phyloP scores from a whole-genome alignment of 2,329 filamentous ascomycete genomes.

The Chaetomium globosum region DNA sequence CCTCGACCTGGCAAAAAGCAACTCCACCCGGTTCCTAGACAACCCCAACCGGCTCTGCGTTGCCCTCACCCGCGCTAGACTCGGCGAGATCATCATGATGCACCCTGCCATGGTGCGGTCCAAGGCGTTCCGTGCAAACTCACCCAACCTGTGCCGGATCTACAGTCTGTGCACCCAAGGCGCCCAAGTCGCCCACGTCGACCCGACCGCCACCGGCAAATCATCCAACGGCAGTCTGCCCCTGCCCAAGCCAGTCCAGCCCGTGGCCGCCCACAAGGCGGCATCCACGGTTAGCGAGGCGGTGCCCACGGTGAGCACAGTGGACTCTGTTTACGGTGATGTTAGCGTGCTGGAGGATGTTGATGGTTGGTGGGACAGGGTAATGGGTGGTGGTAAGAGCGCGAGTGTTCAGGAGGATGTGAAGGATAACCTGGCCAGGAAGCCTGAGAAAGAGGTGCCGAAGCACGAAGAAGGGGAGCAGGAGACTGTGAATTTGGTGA shows the following conservation, averaged over 20 bases:
- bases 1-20: slow-evolving; percentile 51
- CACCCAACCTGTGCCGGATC: slow-evolving; percentile 13
- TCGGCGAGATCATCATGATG: slow-evolving; percentile 53
- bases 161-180: slow-evolving; percentile 2
- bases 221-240: neutral
- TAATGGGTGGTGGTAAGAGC: neutral
- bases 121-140: neutral
- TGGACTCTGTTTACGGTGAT: no score
- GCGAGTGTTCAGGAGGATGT: neutral
- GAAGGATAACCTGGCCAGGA: neutral
- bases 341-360: neutral
- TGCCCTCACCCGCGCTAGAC: slow-evolving; percentile 49
- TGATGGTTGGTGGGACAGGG: neutral
- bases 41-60: slow-evolving; percentile 51
- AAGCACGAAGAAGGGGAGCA: neutral
- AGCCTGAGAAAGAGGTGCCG: neutral
- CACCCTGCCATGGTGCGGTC: slow-evolving; percentile 41
- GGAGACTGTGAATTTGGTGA: neutral
- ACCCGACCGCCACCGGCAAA: neutral
- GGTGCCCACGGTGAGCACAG: neutral
- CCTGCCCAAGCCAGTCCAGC: neutral
- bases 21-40: slow-evolving; percentile 47
- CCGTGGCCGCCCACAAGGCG: neutral
- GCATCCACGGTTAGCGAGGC: neutral
- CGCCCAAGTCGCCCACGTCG: slow-evolving; percentile 15